phyloP scores from a whole-genome alignment of 2,329 filamentous ascomycete species.

The Penicillium decumbens region DNA sequence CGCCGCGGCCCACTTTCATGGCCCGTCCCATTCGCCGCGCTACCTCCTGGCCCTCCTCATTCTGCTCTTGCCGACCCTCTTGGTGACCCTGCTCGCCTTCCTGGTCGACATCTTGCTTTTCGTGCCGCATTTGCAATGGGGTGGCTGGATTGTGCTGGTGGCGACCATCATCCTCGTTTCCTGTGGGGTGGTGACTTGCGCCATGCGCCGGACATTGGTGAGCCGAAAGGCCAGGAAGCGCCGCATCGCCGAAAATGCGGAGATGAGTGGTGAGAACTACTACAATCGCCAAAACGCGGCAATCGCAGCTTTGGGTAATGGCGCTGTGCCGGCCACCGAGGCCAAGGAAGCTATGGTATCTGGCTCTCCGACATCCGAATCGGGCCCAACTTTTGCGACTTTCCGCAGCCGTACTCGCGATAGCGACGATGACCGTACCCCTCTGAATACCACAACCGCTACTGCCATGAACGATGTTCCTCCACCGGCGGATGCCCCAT shows the following conservation, averaged over 20 bases:
- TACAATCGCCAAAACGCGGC: slow-evolving; percentile 60
- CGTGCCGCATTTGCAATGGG: slow-evolving; percentile 89
- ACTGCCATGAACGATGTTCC: slow-evolving; percentile 24
- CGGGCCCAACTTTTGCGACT: slow-evolving; percentile 47
- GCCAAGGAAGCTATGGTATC: slow-evolving; percentile 57
- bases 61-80: slow-evolving; percentile 75
- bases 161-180: slow-evolving; percentile 80
- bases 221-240: slow-evolving; percentile 89
- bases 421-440: slow-evolving; percentile 42
- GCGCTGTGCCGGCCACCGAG: slow-evolving; percentile 27
- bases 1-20: slow-evolving; percentile 76
- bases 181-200: slow-evolving; percentile 81
- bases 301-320: slow-evolving; percentile 25
- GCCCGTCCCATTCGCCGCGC: slow-evolving; percentile 80
- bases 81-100: slow-evolving; percentile 81
- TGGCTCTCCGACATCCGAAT: slow-evolving; percentile 51
- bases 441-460: slow-evolving; percentile 32
- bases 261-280: slow-evolving; percentile 94
- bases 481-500: slow-evolving; percentile 25
- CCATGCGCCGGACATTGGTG: slow-evolving; percentile 88
- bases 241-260: slow-evolving; percentile 85
- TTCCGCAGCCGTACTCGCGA: slow-evolving; percentile 34
- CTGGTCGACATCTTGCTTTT: slow-evolving; percentile 91
- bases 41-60: slow-evolving; percentile 84
- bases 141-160: slow-evolving; percentile 85